A percentile compares a stretch with the other conserved stretches of the same genome.
Conservation (phyloP, 805 yeast genomes). For the Sugiyamaella marilandica region DNA sequence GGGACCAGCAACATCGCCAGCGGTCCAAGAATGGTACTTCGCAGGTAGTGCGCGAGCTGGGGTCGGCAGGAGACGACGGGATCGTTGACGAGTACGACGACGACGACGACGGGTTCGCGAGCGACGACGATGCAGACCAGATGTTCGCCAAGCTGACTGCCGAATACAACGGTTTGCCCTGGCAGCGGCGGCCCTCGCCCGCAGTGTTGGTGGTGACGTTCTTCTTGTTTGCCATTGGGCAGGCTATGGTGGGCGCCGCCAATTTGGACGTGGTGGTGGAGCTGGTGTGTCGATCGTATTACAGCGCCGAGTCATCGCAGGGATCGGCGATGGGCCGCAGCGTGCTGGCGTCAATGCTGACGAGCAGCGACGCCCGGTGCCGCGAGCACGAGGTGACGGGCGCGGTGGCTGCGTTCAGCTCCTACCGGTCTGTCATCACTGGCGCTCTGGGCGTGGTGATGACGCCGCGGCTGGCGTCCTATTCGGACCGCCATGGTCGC, state of each 20-base stretch:
- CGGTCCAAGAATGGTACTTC: not conserved
- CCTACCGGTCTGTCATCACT: constrained; percentile 14
- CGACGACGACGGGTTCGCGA: not conserved
- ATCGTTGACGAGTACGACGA: not conserved
- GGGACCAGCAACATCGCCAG: not conserved
- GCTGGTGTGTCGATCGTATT: constrained; percentile 21
- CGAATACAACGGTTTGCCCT: constrained; percentile 4
- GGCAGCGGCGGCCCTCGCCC: constrained; percentile 10
- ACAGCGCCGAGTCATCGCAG: constrained; percentile 3
- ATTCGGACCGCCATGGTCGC: constrained; percentile 64
- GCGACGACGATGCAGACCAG: constrained; percentile 6
- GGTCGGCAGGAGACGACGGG: not conserved
- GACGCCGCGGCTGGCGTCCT: constrained; percentile 47
- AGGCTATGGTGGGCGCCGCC: constrained; percentile 17
- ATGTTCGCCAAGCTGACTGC: not conserved
- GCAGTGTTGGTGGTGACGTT: constrained; percentile 10
- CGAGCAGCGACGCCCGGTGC: constrained; percentile 20
- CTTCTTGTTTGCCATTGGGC: constrained; percentile 16
- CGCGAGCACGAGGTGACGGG: constrained; percentile 19
- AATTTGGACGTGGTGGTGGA: constrained; percentile 21
- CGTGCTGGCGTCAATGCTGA: not conserved
- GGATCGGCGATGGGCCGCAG: not conserved
- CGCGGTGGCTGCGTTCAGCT: constrained; percentile 19
- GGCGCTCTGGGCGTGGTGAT: constrained; percentile 18
- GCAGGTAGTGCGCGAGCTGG: not conserved